A percentile compares a stretch with the other conserved stretches of the same genome.
These are phyloP conservation scores for Paramecium sonneborni DNA, from an alignment of 73 alveolate genomes.

Conservation along the genomic window DNA sequence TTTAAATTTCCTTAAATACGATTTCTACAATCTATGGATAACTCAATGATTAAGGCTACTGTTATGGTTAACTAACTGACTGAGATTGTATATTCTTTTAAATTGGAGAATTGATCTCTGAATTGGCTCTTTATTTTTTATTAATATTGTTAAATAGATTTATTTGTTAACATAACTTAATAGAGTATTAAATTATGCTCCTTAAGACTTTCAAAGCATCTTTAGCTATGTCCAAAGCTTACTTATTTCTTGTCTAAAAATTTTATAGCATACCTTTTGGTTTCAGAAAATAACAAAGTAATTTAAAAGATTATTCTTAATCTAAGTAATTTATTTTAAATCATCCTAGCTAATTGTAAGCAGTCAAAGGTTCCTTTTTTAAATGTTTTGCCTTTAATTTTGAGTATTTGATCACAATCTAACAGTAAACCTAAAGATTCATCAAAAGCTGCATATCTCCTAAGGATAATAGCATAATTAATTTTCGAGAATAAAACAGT, in stretches of 20 bases:
- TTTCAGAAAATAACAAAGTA: constrained; percentile 24
- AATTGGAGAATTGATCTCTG: constrained; percentile 8
- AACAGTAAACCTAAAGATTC: constrained; percentile 2
- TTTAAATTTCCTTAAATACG: neutral
- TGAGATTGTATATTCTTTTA: neutral
- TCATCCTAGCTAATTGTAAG: constrained; percentile 12
- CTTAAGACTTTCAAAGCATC: constrained; percentile 9
- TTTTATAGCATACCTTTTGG: neutral
- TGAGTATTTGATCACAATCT: constrained; percentile 30
- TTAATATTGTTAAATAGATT: neutral
- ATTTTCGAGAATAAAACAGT: constrained; percentile 34
- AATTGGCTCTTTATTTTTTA: constrained; percentile 50
- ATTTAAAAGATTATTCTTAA: neutral
- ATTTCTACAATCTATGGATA: constrained; percentile 30
- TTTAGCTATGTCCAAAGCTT: constrained; percentile 37
- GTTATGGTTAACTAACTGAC: neutral
- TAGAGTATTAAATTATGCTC: neutral
- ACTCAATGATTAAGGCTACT: neutral
- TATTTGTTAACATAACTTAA: constrained; percentile 39
- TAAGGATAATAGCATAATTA: neutral
- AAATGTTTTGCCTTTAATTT: constrained; percentile 31
- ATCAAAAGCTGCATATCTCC: neutral
- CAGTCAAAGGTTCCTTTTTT: neutral
- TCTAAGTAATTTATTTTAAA: constrained; percentile 24
- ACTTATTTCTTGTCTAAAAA: neutral